Base-by-base conservation (phyloP, 345 rosid species). In the Kandelia obovata region DNA sequence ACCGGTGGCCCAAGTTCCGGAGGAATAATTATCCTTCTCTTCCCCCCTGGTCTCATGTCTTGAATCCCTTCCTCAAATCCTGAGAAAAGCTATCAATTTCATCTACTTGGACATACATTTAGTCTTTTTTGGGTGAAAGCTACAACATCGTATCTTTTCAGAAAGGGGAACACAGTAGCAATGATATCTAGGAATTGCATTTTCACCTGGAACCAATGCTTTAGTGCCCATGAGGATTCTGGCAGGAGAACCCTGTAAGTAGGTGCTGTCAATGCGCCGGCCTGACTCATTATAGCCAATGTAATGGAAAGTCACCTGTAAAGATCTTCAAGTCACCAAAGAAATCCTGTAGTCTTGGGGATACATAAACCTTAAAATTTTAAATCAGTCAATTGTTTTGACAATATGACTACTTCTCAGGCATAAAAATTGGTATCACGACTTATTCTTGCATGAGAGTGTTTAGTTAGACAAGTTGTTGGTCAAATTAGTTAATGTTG, bases 1-100 rank as follows among this genome's bases (percentile, higher is more conserved):
- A 92, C 99, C 59, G 97, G 99, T 61, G 99, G 99, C 80, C 99
- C 99, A 37, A 95, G 84, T 73, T 95, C 97, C 11, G 97, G 99
- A 67, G 99, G 97, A 76, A 95, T 89, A 72, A 95, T 87, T 27
- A 92, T 88, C 81, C 97, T 86, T 82, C 99, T 88, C 80, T 81
- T 80, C 5, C 99, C 99, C 64, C 97, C 97, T 0, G 99, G 97
- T 71, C 76, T 91, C 99, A 92, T 92, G 61, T 92, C 96, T 70
- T 69, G 79, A 69, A 92, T 86, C 53, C 99, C 99, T 80, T 91
- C 84, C 85, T 91, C 97, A 55, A 91, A 95, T 67, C 97, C 99
- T 95, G 84, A 79, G 76, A 25, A 67, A 62, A 46, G 19, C 19
- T 23, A 37, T 57, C 10, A 20, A 19, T 66, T 70, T 65, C 17